Evolutionary conservation across 768 basidiomycete genomes (phyloP), one percentile per base, ranked within the genome.

Genomic region (Flagelloscypha sp.): DNA sequence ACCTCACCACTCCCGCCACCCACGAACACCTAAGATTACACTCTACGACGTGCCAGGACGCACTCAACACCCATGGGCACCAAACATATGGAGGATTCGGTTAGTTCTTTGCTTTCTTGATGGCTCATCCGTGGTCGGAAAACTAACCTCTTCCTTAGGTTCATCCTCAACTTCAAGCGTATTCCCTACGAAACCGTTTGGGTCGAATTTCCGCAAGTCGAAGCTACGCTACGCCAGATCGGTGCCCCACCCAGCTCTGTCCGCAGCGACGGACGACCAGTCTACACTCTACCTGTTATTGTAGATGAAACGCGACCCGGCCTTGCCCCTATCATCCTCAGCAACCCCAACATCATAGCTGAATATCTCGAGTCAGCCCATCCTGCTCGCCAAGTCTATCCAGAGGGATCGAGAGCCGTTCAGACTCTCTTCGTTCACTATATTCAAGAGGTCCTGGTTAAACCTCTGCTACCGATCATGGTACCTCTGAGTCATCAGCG

Each of bases 121-220:
- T n/a, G n/a, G n/a, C n/a, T n/a, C n/a, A n/a, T n/a, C n/a, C n/a
- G n/a, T n/a, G n/a, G n/a, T n/a, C n/a, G n/a, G n/a, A n/a, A n/a
- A n/a, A n/a, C n/a, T n/a, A n/a, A n/a, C n/a, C 23, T n/a, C 19
- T 35, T 21, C 23, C 11, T 27, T 27, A 84, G 82, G 30, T 72
- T 84, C 33, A 74, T 84, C 28, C 61, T 86, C n/a, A 86, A 86
- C 50, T 84, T 72, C 50, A 85, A 86, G 49, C 69, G 76, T 3
- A 66, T 87, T 6, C 72, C 66, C 0, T 81, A 85, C 49, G 68
- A 67, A 27, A 87, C 84, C 0, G 58, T 67, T 17, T 84, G 79
- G 78, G 61, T 86, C 13, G 76, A 84, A 22, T 72, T 82, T 39
- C 66, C 76, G 13, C 75, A 85, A 21, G 71, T 87, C 18, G 83